Conservation (phyloP, 306 rosid genomes). For the Cicer arietinum region DNA sequence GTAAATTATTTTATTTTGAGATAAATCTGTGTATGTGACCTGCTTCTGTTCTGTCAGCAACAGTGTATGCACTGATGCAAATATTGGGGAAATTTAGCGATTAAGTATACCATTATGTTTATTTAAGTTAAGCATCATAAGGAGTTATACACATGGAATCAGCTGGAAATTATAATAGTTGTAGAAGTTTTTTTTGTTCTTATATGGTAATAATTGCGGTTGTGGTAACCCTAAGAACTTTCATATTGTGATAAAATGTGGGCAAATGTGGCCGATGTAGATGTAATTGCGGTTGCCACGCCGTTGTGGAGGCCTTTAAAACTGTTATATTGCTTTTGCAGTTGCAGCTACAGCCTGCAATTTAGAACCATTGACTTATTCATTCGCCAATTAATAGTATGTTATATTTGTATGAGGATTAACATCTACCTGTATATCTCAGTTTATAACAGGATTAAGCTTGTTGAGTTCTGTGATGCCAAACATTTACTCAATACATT, state of each 20-base stretch:
- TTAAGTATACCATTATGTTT: constrained; percentile 16
- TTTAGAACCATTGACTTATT: background rate
- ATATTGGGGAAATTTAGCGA: background rate
- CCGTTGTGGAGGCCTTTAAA: too few relatives aligned
- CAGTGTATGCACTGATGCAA: background rate
- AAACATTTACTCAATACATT: constrained; percentile 2
- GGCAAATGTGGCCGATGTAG: too few relatives aligned
- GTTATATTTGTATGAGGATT: background rate
- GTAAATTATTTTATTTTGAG: constrained; percentile 14
- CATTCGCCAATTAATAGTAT: background rate
- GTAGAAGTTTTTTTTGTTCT: background rate
- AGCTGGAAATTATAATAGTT: constrained; percentile 14
- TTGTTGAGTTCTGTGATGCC: constrained; percentile 10
- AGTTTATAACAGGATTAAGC: constrained; percentile 2
- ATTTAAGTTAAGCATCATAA: background rate
- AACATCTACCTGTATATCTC: constrained; percentile 9
- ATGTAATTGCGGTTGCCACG: too few relatives aligned
- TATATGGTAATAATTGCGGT: too few relatives aligned
- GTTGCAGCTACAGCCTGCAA: too few relatives aligned
- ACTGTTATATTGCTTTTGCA: too few relatives aligned
- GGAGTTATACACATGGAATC: constrained; percentile 16
- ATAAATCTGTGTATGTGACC: constrained; percentile 26
- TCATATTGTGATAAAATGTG: too few relatives aligned
- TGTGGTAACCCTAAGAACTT: too few relatives aligned
- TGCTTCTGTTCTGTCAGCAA: constrained; percentile 21